Conservation (phyloP, 1,139 yeast genomes). For the Sugiyamaella xylanicola region DNA sequence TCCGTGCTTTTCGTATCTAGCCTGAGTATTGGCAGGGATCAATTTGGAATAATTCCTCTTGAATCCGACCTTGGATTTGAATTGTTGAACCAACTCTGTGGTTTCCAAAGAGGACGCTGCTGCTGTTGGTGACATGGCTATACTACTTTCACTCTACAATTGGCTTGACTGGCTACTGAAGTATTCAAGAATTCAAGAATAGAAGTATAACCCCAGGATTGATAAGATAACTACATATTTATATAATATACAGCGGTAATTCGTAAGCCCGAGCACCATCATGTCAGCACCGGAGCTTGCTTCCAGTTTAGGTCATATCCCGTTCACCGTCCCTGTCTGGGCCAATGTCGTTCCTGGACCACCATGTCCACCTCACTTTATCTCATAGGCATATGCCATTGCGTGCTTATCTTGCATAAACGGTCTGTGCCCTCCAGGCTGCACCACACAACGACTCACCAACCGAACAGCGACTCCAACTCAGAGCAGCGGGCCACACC, state of each 20-base stretch:
- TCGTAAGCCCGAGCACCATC: background rate
- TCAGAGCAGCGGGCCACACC: background rate
- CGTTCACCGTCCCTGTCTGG: background rate
- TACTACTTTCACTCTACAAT: too few relatives aligned
- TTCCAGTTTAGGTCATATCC: conserved; percentile 6
- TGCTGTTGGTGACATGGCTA: conserved; percentile 15
- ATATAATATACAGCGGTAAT: background rate
- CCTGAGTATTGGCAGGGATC: conserved; percentile 46
- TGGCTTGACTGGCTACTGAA: too few relatives aligned
- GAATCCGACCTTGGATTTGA: conserved; percentile 13
- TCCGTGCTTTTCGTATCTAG: conserved; percentile 45
- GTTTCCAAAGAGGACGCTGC: conserved; percentile 1
- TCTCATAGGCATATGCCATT: background rate
- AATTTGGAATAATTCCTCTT: conserved; percentile 28
- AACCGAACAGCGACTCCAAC: too few relatives aligned
- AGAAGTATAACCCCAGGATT: too few relatives aligned
- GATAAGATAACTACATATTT: background rate
- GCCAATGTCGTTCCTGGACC: too few relatives aligned
- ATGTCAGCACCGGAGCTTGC: background rate
- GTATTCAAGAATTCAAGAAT: too few relatives aligned
- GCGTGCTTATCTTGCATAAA: conserved; percentile 12
- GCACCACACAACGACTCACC: background rate
- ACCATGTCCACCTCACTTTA: background rate
- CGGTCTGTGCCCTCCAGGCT: background rate
- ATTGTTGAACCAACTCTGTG: conserved; percentile 1